Evolutionary conservation across 2,329 filamentous ascomycete genomes (phyloP).

Genomic region (Elsinoe necatrix): DNA sequence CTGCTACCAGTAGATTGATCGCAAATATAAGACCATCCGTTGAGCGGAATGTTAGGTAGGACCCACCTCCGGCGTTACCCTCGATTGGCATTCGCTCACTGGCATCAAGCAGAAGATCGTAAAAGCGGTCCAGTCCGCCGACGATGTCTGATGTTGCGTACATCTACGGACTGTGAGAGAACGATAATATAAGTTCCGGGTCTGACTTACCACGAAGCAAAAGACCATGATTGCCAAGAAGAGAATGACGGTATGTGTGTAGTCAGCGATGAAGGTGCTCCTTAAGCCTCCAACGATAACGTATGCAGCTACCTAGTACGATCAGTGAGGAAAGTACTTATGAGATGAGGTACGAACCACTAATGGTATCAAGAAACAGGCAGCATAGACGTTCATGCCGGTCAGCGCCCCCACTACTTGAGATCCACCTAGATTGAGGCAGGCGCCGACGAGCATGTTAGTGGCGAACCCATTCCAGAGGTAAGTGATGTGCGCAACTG

Average conservation of each 20-base stretch:
- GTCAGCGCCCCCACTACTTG: conserved; percentile 38
- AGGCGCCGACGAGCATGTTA: conserved; percentile 37
- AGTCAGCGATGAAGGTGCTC: conserved; percentile 31
- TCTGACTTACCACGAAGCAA: conserved; percentile 9
- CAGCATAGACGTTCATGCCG: conserved; percentile 40
- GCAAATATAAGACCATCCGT: conserved; percentile 39
- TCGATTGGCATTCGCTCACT: conserved; percentile 25
- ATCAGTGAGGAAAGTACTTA: background rate
- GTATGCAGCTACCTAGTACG: conserved; percentile 20
- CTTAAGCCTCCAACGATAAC: conserved; percentile 27
- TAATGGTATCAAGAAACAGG: conserved; percentile 37
- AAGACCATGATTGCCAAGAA: conserved; percentile 32
- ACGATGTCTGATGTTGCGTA: conserved; percentile 29
- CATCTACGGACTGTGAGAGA: conserved; percentile 25
- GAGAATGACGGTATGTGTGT: conserved; percentile 31
- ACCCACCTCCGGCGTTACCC: conserved; percentile 28
- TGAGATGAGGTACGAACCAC: conserved; percentile 24
- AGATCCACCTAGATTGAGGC: conserved; percentile 38
- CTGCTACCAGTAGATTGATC: conserved; percentile 25
- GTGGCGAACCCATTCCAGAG: conserved; percentile 36
- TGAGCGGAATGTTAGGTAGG: conserved; percentile 32
- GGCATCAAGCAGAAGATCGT: conserved; percentile 28
- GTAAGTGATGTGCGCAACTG: conserved; percentile 24
- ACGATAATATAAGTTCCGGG: background rate
- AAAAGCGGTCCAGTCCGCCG: conserved; percentile 30